phyloP scores from a whole-genome alignment of 805 yeast species.

The Diddensiella transvaalensis region DNA sequence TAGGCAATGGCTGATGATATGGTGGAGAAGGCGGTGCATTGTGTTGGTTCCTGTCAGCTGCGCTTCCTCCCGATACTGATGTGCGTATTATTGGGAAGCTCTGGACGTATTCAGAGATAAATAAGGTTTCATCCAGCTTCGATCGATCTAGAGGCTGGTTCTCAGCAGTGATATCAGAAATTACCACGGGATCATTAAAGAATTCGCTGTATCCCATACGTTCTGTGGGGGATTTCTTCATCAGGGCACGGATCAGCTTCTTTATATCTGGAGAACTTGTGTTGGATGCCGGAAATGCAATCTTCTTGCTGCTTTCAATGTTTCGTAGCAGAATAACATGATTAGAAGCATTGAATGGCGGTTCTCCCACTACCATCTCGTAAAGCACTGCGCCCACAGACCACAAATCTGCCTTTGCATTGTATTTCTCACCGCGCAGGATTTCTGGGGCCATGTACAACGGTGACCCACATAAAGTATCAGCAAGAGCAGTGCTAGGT shows the following conservation, averaged over 20 bases:
- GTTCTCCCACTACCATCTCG: slow-evolving; percentile 95
- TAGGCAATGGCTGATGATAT: slow-evolving; percentile 5
- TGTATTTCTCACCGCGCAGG: slow-evolving; percentile 86
- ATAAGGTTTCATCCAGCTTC: slow-evolving; percentile 69
- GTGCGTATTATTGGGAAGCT: slow-evolving; percentile 7
- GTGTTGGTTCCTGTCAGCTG: not conserved
- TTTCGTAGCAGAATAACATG: slow-evolving; percentile 85
- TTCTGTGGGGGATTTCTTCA: slow-evolving; percentile 81
- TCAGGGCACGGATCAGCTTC: slow-evolving; percentile 65
- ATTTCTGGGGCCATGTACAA: slow-evolving; percentile 99
- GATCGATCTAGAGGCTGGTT: slow-evolving; percentile 58
- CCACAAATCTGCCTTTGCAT: slow-evolving; percentile 97
- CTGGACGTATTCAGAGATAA: slow-evolving; percentile 73
- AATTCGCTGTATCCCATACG: slow-evolving; percentile 87
- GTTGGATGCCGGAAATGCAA: slow-evolving; percentile 67
- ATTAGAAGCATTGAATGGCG: slow-evolving; percentile 92
- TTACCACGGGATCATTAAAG: slow-evolving; percentile 67
- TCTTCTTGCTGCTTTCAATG: slow-evolving; percentile 78
- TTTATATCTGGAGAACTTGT: slow-evolving; percentile 62
- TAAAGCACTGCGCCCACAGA: slow-evolving; percentile 95
- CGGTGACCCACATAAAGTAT: slow-evolving; percentile 96
- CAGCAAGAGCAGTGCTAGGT: slow-evolving; percentile 92
- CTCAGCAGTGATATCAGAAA: slow-evolving; percentile 40
- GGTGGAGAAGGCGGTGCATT: not conserved
- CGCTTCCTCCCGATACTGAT: not conserved